Conservation (phyloP, 192 early-diverging fungal species). For the Entomortierella parvispora region DNA sequence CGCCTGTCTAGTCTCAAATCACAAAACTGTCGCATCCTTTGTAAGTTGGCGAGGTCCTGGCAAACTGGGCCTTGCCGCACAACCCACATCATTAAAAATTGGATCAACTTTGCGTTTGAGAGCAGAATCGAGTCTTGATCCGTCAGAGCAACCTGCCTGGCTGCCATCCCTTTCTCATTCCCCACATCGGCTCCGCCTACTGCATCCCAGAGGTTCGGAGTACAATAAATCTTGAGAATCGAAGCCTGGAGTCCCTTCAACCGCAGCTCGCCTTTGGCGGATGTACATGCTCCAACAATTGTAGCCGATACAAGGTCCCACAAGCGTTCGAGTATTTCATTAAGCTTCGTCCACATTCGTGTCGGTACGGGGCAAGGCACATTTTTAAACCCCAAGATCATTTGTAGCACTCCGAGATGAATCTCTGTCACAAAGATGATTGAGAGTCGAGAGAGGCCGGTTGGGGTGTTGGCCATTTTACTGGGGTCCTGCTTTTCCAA, state of each 20-base stretch:
- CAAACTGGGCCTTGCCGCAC: conserved; percentile 31
- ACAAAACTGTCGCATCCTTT: conserved; percentile 31
- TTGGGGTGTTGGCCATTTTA: no score
- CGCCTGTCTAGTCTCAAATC: conserved; percentile 17
- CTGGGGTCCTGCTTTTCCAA: not conserved
- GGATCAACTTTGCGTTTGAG: conserved; percentile 14
- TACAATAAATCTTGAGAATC: not conserved
- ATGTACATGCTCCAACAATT: not conserved
- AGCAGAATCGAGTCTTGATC: conserved; percentile 4
- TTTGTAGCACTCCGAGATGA: conserved; percentile 11
- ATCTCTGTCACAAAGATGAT: conserved; percentile 25
- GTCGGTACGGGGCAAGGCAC: conserved; percentile 35
- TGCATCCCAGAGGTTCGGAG: not conserved
- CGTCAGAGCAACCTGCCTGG: no score
- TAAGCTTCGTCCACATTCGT: conserved; percentile 31
- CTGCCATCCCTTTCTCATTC: no score
- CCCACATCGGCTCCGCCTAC: not conserved
- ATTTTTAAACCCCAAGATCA: conserved; percentile 12
- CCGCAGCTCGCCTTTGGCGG: not conserved
- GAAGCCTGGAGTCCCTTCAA: no score
- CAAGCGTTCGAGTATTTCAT: not conserved
- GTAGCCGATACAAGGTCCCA: conserved; percentile 14
- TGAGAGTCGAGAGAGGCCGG: conserved; percentile 1
- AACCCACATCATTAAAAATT: conserved; percentile 35
- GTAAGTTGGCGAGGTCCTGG: conserved; percentile 18